Conservation (phyloP, 2,329 filamentous ascomycete species). For the Beauveria caledonica region DNA sequence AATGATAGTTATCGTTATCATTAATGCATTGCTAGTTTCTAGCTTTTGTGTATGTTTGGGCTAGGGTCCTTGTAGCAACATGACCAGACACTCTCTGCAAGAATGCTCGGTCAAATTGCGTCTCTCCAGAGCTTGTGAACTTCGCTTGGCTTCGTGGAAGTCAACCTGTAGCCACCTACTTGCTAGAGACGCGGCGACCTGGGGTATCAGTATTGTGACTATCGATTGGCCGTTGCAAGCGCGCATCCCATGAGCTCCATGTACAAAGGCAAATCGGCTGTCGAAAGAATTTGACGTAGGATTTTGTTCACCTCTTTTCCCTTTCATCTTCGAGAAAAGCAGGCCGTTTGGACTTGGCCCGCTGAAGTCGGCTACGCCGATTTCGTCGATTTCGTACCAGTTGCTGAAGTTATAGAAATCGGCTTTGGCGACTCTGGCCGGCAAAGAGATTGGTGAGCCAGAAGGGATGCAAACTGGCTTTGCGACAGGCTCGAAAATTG, state of each 20-base stretch:
- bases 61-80: background rate
- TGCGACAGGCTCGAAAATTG: constrained; percentile 16
- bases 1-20: background rate
- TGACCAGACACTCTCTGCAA: background rate
- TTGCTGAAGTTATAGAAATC: constrained; percentile 26
- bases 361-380: constrained; percentile 18
- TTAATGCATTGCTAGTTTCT: background rate
- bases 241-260: constrained; percentile 26
- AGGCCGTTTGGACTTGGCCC: constrained; percentile 13
- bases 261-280: constrained; percentile 14
- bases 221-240: constrained; percentile 27
- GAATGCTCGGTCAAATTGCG: constrained; percentile 14
- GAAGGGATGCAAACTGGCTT: constrained; percentile 21
- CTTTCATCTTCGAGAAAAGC: constrained; percentile 21
- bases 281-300: constrained; percentile 20
- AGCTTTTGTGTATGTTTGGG: background rate
- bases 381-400: constrained; percentile 28
- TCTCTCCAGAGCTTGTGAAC: constrained; percentile 1
- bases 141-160: constrained; percentile 12
- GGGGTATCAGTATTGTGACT: constrained; percentile 24
- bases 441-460: constrained; percentile 26
- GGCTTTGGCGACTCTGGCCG: constrained; percentile 15
- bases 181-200: constrained; percentile 23
- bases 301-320: constrained; percentile 23
- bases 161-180: constrained; percentile 16